These are phyloP conservation scores for Aspergillus fructus DNA, from an alignment of 2,329 filamentous ascomycete species.

Conservation along the genomic window DNA sequence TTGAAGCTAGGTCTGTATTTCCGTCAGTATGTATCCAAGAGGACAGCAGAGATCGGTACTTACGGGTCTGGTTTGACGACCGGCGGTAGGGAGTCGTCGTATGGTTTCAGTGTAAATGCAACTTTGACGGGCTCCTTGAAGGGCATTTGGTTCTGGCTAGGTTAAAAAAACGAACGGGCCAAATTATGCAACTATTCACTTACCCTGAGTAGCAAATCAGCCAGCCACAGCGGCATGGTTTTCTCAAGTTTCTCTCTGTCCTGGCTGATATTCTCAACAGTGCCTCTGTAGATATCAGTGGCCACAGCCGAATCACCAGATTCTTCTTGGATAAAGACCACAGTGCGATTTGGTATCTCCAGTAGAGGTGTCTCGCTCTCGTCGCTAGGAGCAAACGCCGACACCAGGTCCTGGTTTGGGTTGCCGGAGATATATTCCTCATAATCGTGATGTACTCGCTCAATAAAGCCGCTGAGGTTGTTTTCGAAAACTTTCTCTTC, in stretches of 20 bases:
- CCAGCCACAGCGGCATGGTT: constrained; percentile 86
- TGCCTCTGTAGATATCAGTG: constrained; percentile 88
- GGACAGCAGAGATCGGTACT: constrained; percentile 20
- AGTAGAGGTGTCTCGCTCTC: constrained; percentile 47
- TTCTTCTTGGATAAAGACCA: constrained; percentile 66
- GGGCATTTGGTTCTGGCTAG: constrained; percentile 68
- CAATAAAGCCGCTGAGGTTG: constrained; percentile 47
- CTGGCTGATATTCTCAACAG: constrained; percentile 71
- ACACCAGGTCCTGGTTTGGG: constrained; percentile 36
- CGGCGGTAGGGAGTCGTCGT: constrained; percentile 69
- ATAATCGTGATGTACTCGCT: constrained; percentile 47
- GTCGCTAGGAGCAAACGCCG: constrained; percentile 43
- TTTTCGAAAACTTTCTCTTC: constrained; percentile 47
- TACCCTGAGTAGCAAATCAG: constrained; percentile 75
- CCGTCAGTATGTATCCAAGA: not conserved
- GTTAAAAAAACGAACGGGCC: constrained; percentile 2
- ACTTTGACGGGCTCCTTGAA: constrained; percentile 93
- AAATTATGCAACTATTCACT: constrained; percentile 16
- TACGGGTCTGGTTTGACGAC: constrained; percentile 72
- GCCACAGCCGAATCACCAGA: constrained; percentile 62
- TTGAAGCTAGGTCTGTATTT: constrained; percentile 24
- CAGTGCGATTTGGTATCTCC: constrained; percentile 50
- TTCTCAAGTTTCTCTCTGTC: constrained; percentile 84
- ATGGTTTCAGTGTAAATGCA: constrained; percentile 87
- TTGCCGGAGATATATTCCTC: constrained; percentile 42